phyloP scores from a whole-genome alignment of 257 asterid genomes.

The Ocimum tenuiflorum region DNA sequence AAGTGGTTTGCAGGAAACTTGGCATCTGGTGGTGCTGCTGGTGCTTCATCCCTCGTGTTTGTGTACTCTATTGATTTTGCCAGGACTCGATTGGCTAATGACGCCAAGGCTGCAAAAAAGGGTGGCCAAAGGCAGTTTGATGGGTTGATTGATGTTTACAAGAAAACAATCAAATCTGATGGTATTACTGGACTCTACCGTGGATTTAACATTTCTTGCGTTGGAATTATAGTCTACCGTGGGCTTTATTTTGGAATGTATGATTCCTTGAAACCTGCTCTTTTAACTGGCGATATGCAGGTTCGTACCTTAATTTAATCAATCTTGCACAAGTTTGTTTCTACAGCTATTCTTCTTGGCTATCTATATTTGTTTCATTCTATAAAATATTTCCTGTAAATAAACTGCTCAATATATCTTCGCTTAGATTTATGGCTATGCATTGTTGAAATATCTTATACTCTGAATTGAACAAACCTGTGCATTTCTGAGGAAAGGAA shows the following conservation, averaged over 20 bases:
- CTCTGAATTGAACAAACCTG: too few relatives aligned
- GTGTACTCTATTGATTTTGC: constrained; percentile 69
- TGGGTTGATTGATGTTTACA: constrained; percentile 66
- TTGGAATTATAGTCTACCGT: constrained; percentile 71
- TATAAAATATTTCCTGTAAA: background rate
- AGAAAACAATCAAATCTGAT: constrained; percentile 57
- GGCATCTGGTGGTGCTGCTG: constrained; percentile 74
- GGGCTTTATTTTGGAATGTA: constrained; percentile 85
- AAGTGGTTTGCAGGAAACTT: constrained; percentile 74
- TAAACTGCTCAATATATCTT: too few relatives aligned
- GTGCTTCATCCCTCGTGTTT: constrained; percentile 61
- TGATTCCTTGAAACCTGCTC: constrained; percentile 66
- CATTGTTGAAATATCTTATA: too few relatives aligned
- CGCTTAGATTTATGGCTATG: too few relatives aligned
- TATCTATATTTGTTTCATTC: background rate
- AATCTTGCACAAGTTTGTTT: background rate
- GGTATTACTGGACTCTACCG: constrained; percentile 70
- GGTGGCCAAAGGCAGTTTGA: constrained; percentile 80
- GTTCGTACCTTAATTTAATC: constrained; percentile 19
- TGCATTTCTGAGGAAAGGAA: too few relatives aligned
- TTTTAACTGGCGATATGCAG: constrained; percentile 49
- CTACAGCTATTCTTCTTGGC: background rate
- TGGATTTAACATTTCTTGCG: constrained; percentile 63
- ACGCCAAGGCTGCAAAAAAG: constrained; percentile 54
- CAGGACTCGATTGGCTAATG: constrained; percentile 68